Conservation (phyloP, 305 asterid genomes). For the Fraxinus sp. region DNA sequence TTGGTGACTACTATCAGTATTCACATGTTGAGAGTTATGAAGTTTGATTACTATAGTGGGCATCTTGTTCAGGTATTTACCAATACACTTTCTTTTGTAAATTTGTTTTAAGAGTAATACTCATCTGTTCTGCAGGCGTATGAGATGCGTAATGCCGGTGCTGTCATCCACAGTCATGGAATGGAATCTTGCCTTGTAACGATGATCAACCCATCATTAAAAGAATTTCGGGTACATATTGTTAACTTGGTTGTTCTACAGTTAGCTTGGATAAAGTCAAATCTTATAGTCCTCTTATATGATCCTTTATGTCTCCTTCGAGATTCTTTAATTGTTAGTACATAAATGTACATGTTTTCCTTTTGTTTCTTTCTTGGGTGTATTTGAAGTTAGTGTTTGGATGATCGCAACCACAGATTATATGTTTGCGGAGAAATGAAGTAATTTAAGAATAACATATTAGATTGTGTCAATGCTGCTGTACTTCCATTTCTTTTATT, state of each 20-base stretch:
- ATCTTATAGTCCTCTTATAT: neutral
- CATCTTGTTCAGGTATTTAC: conserved; percentile 6
- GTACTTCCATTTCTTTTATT: neutral
- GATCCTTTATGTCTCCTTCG: neutral
- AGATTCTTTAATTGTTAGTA: neutral
- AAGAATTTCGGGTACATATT: conserved; percentile 73
- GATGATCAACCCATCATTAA: conserved; percentile 71
- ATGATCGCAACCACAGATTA: neutral
- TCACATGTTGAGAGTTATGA: conserved; percentile 1
- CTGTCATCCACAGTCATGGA: conserved; percentile 96
- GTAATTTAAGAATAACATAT: neutral
- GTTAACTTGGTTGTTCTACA: neutral
- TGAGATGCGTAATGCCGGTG: conserved; percentile 89
- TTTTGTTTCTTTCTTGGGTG: neutral
- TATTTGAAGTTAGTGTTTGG: neutral
- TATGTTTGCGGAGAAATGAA: neutral
- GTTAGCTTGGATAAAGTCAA: neutral
- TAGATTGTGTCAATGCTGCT: neutral
- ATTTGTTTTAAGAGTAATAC: neutral
- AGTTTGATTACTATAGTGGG: conserved; percentile 8
- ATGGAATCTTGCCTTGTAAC: conserved; percentile 92
- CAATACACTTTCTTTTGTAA: neutral
- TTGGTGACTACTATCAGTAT: neutral
- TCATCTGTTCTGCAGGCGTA: conserved; percentile 56
- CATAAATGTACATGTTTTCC: neutral